A percentile compares a stretch with the other conserved stretches of the same genome.
These are phyloP conservation scores for Rosa chinensis DNA, from an alignment of 306 rosid genomes.

Conservation along the genomic window DNA sequence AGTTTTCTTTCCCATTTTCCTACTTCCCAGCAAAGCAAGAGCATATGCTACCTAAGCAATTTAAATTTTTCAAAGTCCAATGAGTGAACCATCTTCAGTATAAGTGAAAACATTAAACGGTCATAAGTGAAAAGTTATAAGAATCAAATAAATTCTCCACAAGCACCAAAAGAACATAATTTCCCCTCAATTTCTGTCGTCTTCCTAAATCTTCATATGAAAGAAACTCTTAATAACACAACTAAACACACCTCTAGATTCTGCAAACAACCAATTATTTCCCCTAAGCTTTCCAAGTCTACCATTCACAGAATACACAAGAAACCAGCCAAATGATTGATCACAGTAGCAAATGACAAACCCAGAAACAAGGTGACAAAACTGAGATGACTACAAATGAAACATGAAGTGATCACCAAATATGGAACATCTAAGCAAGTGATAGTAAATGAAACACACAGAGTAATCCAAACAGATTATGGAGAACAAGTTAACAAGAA, in stretches of 20 bases:
- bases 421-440: not conserved
- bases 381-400: not conserved
- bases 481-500: not conserved
- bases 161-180: not conserved
- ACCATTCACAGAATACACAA: not conserved
- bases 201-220: not conserved
- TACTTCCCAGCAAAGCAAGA: not conserved
- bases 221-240: not conserved
- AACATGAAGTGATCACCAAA: not conserved
- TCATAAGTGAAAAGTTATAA: not conserved
- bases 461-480: not conserved
- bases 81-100: not conserved
- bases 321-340: not conserved
- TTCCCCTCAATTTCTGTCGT: not conserved
- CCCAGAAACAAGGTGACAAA: constrained; percentile 8
- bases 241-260: not conserved
- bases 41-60: not conserved
- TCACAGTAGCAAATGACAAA: not conserved
- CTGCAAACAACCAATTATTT: not conserved
- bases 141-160: not conserved
- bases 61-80: not conserved
- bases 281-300: not conserved
- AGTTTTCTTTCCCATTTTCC: not conserved
- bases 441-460: not conserved
- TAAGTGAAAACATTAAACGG: not conserved